A percentile compares a stretch with the other conserved stretches of the same genome.
Conservation (phyloP, 2,329 filamentous ascomycete species). For the Volutella citrinella region DNA sequence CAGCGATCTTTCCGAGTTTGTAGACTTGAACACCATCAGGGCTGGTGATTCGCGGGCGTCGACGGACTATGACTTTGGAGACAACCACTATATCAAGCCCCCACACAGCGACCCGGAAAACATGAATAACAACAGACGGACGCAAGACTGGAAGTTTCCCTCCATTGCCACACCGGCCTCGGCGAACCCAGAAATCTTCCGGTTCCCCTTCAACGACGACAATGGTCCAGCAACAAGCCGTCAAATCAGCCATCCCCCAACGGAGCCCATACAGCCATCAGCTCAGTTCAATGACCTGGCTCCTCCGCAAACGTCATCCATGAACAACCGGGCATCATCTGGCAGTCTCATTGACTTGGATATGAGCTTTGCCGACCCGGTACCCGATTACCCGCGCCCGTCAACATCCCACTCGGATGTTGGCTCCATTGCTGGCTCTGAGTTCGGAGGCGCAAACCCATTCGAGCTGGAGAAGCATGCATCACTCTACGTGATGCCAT, state of each 20-base stretch:
- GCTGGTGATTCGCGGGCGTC: constrained; percentile 45
- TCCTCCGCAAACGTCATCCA: constrained; percentile 29
- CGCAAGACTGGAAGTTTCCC: constrained; percentile 58
- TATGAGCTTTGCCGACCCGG: constrained; percentile 50
- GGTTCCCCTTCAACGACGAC: constrained; percentile 45
- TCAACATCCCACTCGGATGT: constrained; percentile 61
- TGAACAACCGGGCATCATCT: constrained; percentile 40
- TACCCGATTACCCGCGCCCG: constrained; percentile 50
- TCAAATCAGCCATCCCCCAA: constrained; percentile 47
- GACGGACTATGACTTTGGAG: constrained; percentile 48
- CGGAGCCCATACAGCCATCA: constrained; percentile 46
- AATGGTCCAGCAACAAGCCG: constrained; percentile 31
- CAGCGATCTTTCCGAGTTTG: constrained; percentile 54
- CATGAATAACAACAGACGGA: constrained; percentile 47
- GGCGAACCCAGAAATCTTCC: constrained; percentile 50
- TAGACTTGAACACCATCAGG: constrained; percentile 59
- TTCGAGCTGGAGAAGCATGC: constrained; percentile 64
- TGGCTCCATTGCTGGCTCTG: constrained; percentile 53
- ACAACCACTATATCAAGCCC: constrained; percentile 42
- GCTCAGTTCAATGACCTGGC: constrained; percentile 41
- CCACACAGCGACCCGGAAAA: constrained; percentile 59
- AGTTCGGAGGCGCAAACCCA: constrained; percentile 53
- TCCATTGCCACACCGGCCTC: constrained; percentile 49
- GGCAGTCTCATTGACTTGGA: constrained; percentile 53
- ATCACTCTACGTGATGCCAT: constrained; percentile 47